These are phyloP conservation scores for Annulohypoxylon moriforme DNA, from an alignment of 495 filamentous ascomycete species.

Conservation along the genomic window DNA sequence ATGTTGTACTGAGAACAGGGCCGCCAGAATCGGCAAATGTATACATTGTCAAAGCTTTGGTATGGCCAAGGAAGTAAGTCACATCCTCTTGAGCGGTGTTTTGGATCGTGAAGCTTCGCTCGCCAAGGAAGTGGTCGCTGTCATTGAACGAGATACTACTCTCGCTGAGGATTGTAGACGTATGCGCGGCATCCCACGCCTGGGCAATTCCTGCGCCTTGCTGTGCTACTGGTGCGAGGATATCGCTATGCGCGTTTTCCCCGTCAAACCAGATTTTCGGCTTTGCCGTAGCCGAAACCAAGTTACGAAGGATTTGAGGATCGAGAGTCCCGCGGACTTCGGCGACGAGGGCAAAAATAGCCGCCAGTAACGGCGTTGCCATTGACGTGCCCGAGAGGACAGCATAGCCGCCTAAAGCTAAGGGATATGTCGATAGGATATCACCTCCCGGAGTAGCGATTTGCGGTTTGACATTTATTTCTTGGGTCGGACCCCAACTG, in stretches of 20 bases:
- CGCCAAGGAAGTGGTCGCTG: slow-evolving; percentile 50
- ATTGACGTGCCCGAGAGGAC: not conserved
- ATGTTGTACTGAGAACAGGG: not conserved
- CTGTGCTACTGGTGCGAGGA: slow-evolving; percentile 1
- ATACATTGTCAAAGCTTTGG: not conserved
- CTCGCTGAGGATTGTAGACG: slow-evolving; percentile 48
- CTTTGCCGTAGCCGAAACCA: not conserved
- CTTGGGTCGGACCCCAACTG: slow-evolving; percentile 65
- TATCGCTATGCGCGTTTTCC: not conserved
- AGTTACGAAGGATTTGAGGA: not conserved
- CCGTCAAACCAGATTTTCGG: not conserved
- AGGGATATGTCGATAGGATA: slow-evolving; percentile 65
- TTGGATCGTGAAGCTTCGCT: slow-evolving; percentile 50
- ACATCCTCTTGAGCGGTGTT: slow-evolving; percentile 40
- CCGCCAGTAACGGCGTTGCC: not conserved
- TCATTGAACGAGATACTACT: slow-evolving; percentile 58
- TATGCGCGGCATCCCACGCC: not conserved
- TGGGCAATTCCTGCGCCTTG: not conserved
- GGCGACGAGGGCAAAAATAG: not conserved
- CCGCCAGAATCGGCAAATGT: not conserved
- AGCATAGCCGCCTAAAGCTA: slow-evolving; percentile 29
- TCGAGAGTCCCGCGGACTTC: not conserved
- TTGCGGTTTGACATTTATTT: slow-evolving; percentile 63
- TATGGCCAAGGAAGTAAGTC: not conserved
- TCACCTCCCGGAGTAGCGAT: slow-evolving; percentile 61